Evolutionary conservation across 108 stramenopile species (phyloP), one percentile per base, ranked within the genome.

Genomic region (Pseudonitzschia delicatissima): DNA sequence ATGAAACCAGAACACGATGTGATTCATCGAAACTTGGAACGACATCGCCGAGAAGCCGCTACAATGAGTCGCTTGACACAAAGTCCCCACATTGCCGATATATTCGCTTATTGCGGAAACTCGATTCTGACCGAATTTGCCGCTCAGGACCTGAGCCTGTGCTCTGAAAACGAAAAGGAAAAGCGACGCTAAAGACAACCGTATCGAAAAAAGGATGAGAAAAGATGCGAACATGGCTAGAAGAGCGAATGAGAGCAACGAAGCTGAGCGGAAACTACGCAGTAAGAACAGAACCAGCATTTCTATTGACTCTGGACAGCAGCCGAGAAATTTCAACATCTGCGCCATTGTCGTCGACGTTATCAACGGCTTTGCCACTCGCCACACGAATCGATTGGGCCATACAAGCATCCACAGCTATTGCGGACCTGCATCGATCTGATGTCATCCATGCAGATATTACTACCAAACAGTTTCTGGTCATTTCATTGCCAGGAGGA

Each of bases 1-100:
- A 55, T 49, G 76, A 55, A 33, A 55, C 32, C 35, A 17, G 78
- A 89, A 65, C 92, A 89, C 52, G 73, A 72, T 5, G 72, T 86
- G 17, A 79, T 82, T 62, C 57, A 68, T 27, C 82, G 92, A 1
- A 94, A 94, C 75, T 71, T 86, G 47, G 86, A 94, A 58, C 86
- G 92, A 12, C 92, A 94, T 75, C 83, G 89, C 17, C 63, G 92
- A 32, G 92, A 94, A 69, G 89, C 92, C 2, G 44, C 90, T 36
- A 78, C 79, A 7, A 91, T 94, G 90, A 89, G 89, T 50, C 68
- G 73, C 23, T 66, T 91, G 39, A 77, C 86, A 4, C 66, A 63
- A 2, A 75, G 78, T 45, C 82, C 80, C 25, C 58, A 89, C 62
- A 49, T 94, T 44, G 85, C 87, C 5, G 67, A 76, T 20, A 75